A percentile compares a stretch with the other conserved stretches of the same genome.
These are phyloP conservation scores for Phytophthora idaei DNA, from an alignment of 352 stramenopile genomes.

Conservation along the genomic window DNA sequence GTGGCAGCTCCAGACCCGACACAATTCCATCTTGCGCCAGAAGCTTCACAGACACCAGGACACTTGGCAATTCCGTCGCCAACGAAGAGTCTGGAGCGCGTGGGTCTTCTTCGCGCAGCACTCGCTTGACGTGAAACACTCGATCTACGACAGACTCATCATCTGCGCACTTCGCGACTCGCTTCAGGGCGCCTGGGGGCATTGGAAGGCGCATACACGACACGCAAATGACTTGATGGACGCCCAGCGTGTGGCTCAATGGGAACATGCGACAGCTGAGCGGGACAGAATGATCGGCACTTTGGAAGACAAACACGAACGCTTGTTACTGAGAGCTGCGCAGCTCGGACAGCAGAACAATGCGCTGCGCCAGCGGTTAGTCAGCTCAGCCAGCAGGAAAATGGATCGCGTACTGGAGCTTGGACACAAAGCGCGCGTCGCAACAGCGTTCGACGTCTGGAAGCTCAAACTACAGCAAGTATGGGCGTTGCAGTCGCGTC, in stretches of 20 bases:
- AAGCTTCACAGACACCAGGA: constrained; percentile 13
- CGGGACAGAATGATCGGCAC: constrained; percentile 15
- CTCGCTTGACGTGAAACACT: constrained; percentile 18
- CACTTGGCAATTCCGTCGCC: constrained; percentile 14
- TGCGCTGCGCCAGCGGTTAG: constrained; percentile 10
- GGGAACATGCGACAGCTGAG: constrained; percentile 10
- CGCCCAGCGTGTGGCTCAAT: constrained; percentile 11
- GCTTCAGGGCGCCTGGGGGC: constrained; percentile 21
- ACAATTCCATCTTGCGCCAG: constrained; percentile 4
- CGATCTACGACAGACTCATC: constrained; percentile 27
- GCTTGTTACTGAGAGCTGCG: constrained; percentile 14
- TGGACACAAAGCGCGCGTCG: constrained; percentile 6
- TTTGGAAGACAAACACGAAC: constrained; percentile 27
- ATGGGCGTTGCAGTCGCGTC: background rate
- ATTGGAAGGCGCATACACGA: constrained; percentile 22
- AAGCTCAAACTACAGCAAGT: constrained; percentile 13
- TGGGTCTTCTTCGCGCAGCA: constrained; percentile 24
- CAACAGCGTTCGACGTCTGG: constrained; percentile 16
- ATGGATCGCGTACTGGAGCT: constrained; percentile 10
- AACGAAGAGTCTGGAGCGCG: constrained; percentile 4
- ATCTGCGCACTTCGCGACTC: constrained; percentile 18
- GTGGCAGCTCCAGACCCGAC: constrained; percentile 14
- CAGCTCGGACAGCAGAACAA: constrained; percentile 28
- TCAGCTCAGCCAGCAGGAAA: constrained; percentile 6
- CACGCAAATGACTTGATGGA: constrained; percentile 14